These are phyloP conservation scores for Bipolaris oryzae DNA, from an alignment of 2,329 filamentous ascomycete species.

Conservation along the genomic window DNA sequence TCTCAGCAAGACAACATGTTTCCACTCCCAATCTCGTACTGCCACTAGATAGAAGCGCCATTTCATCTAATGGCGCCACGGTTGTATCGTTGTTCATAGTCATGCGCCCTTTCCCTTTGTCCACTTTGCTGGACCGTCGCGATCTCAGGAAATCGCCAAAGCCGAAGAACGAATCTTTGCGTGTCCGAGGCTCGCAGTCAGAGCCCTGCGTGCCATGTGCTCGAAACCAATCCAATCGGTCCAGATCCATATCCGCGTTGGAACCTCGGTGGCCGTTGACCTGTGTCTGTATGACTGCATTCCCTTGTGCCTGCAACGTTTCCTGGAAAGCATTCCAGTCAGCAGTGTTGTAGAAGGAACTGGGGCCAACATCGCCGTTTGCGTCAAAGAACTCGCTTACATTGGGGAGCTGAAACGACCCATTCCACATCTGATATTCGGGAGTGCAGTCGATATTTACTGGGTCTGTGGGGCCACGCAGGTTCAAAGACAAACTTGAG, in stretches of 20 bases:
- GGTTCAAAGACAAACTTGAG: neutral
- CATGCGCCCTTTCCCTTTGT: constrained; percentile 12
- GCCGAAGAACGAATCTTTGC: constrained; percentile 11
- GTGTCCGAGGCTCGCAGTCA: neutral
- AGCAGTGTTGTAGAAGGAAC: constrained; percentile 13
- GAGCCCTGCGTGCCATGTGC: neutral
- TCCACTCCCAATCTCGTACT: neutral
- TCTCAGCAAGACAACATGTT: neutral
- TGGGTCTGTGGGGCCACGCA: neutral
- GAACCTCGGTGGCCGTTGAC: neutral
- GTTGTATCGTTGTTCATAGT: neutral
- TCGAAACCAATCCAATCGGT: neutral
- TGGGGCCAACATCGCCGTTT: constrained; percentile 11
- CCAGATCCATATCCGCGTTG: constrained; percentile 1
- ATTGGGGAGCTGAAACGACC: constrained; percentile 5
- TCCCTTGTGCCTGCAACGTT: constrained; percentile 1
- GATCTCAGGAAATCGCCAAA: constrained; percentile 6
- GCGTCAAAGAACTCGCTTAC: constrained; percentile 10
- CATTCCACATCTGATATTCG: neutral
- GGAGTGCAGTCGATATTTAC: neutral
- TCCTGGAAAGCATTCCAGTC: constrained; percentile 11
- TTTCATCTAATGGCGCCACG: neutral
- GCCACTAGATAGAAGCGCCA: neutral
- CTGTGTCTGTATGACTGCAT: neutral
- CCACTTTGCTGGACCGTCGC: constrained; percentile 4